These are phyloP conservation scores for Saccharomycopsis oosterbeekiorum DNA, from an alignment of 805 yeast genomes.

Conservation along the genomic window DNA sequence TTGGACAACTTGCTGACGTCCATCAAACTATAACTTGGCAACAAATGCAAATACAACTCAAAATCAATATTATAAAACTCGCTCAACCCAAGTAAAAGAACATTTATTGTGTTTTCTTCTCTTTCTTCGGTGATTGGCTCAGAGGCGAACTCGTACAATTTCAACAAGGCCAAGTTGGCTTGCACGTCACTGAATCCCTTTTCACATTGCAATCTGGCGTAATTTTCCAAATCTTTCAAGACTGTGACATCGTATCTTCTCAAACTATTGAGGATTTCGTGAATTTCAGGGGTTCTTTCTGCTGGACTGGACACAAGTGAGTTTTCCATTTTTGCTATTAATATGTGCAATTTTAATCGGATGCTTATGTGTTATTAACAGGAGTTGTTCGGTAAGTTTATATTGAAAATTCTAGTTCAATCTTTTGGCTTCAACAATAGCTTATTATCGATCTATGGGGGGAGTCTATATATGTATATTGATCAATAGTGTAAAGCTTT, in stretches of 20 bases:
- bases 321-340: constrained; percentile 21
- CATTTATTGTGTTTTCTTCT: constrained; percentile 30
- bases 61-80: constrained; percentile 35
- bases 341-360: too few relatives aligned
- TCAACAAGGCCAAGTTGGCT: constrained; percentile 38
- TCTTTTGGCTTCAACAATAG: neutral
- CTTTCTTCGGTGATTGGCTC: constrained; percentile 28
- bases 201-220: constrained; percentile 31
- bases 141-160: constrained; percentile 31
- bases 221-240: constrained; percentile 35
- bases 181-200: constrained; percentile 30
- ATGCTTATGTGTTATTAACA: too few relatives aligned
- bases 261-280: constrained; percentile 32
- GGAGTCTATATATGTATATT: too few relatives aligned
- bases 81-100: constrained; percentile 33
- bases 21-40: constrained; percentile 26
- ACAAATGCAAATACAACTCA: constrained; percentile 33
- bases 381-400: too few relatives aligned
- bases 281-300: constrained; percentile 32
- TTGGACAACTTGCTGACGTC: neutral
- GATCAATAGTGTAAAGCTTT: too few relatives aligned
- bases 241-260: constrained; percentile 37
- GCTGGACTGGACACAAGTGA: constrained; percentile 27
- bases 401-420: too few relatives aligned
- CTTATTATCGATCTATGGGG: too few relatives aligned